Evolutionary conservation across 2,329 filamentous ascomycete genomes (phyloP).

Genomic region (Colletotrichum sublineola): DNA sequence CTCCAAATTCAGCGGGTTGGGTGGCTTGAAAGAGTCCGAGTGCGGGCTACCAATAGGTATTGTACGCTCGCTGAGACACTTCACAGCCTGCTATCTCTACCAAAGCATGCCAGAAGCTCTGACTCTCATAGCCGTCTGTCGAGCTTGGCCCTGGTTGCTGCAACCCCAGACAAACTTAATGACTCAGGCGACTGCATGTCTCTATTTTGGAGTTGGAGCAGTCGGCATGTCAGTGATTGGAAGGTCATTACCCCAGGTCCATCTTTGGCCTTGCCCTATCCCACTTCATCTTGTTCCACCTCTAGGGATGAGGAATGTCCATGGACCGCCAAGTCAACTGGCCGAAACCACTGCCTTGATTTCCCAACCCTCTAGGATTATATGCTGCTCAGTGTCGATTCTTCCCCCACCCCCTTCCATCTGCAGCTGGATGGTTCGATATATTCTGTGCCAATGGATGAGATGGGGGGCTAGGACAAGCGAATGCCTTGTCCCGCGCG

Average conservation of each 20-base stretch:
- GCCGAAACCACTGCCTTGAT: conserved; percentile 5
- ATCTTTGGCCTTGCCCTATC: conserved; percentile 27
- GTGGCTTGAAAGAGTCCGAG: conserved; percentile 1
- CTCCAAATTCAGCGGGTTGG: not conserved
- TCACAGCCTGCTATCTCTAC: conserved; percentile 24
- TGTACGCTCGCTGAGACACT: conserved; percentile 6
- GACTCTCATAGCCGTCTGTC: conserved; percentile 16
- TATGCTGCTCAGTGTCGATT: conserved; percentile 4
- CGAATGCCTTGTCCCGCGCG: not conserved
- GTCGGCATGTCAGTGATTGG: conserved; percentile 15
- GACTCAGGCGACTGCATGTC: conserved; percentile 35
- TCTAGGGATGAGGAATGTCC: conserved; percentile 10
- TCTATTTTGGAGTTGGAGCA: conserved; percentile 4
- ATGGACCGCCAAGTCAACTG: conserved; percentile 17
- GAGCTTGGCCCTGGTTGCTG: conserved; percentile 17
- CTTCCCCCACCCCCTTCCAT: not conserved
- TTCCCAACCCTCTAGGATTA: not conserved
- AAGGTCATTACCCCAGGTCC: conserved; percentile 21
- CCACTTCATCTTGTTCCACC: conserved; percentile 17
- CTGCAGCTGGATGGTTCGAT: not conserved
- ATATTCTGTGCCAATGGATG: not conserved
- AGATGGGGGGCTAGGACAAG: no score
- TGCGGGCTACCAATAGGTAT: not conserved
- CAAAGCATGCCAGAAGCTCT: conserved; percentile 35
- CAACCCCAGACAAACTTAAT: conserved; percentile 37